Evolutionary conservation across 169 alveolate species (phyloP), one percentile per base, ranked within the genome.

Genomic region (Cryptosporidium viatorum): DNA sequence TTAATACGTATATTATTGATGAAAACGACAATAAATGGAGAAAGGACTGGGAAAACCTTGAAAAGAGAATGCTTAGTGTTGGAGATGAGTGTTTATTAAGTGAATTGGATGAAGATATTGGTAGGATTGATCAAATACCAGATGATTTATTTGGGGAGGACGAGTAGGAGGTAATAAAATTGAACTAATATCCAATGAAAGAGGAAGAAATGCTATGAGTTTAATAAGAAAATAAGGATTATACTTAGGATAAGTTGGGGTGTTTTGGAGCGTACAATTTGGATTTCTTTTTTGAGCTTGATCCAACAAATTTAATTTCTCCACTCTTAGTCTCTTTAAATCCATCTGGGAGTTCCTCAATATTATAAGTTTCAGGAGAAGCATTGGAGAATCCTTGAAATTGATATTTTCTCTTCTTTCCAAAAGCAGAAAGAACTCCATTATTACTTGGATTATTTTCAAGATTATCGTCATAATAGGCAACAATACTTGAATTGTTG

Each of bases 301-400:
- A 45, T 7, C 89, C 89, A 37, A 80, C 62, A 48, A 60, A 80
- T 23, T 80, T 80, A 12, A 80, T 80, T 80, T 80, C 89, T 6
- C 89, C 89, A 43, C 89, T 80, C 10, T 65, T 59, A 10, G 89
- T 80, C 51, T 80, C 89, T 33, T 45, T 80, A 65, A 80, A 80
- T 0, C 89, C 89, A n/a, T 62, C 73, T 3, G 89, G 89, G 16
- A 80, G 75, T 55, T 80, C 75, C 21, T 59, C 75, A 62, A 65
- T 65, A 62, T 65, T 80, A n/a, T 80, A 80, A 45, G 75, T 37
- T 50, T 80, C 70, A 26, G 45, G 29, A 18, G 43, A 29, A 4
- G 75, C 75, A 62, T 80, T 45, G 58, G 60, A 67, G 23, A 65
- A 41, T 80, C 89, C 89, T 26, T 80, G 67, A 23, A 37, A 60